A percentile compares a stretch with the other conserved stretches of the same genome.
Evolutionary conservation across 192 early-diverging fungal species (phyloP).

Genomic region (Helicostylum pulchrum): DNA sequence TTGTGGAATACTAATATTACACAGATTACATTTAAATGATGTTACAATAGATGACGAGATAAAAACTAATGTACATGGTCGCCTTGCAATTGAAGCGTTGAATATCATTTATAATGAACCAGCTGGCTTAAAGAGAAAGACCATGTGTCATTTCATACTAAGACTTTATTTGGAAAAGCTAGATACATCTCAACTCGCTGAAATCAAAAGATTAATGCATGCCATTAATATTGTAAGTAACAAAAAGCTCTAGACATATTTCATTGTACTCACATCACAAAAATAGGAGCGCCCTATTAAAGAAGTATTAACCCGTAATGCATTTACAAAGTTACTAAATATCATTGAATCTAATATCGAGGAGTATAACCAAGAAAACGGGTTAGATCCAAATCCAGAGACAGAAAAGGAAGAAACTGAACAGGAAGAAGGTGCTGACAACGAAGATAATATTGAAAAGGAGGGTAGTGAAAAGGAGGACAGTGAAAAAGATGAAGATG

Average conservation of each 20-base stretch:
- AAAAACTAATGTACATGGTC: conserved; percentile 50
- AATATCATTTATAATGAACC: conserved; percentile 47
- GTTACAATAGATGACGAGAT: conserved; percentile 27
- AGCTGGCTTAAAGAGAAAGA: conserved; percentile 47
- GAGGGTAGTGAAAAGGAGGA: not conserved
- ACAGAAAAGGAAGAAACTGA: not conserved
- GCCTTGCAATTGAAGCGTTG: conserved; percentile 64
- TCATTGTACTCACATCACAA: not conserved
- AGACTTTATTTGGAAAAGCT: conserved; percentile 51
- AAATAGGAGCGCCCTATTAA: conserved; percentile 4
- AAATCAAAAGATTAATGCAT: conserved; percentile 28
- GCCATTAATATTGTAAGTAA: conserved; percentile 41
- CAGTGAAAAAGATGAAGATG: not conserved
- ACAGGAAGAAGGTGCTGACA: not conserved
- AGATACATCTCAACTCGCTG: conserved; percentile 37
- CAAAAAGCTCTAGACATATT: not conserved
- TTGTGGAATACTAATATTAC: not conserved
- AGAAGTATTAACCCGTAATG: conserved; percentile 8
- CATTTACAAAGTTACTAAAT: not conserved
- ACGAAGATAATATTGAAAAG: not conserved
- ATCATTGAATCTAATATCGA: not conserved
- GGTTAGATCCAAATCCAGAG: not conserved
- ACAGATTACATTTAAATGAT: conserved; percentile 25
- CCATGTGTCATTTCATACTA: conserved; percentile 59
- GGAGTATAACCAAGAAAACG: conserved; percentile 1